Evolutionary conservation across 768 basidiomycete species (phyloP).

Genomic region (Lyophyllum atratum): DNA sequence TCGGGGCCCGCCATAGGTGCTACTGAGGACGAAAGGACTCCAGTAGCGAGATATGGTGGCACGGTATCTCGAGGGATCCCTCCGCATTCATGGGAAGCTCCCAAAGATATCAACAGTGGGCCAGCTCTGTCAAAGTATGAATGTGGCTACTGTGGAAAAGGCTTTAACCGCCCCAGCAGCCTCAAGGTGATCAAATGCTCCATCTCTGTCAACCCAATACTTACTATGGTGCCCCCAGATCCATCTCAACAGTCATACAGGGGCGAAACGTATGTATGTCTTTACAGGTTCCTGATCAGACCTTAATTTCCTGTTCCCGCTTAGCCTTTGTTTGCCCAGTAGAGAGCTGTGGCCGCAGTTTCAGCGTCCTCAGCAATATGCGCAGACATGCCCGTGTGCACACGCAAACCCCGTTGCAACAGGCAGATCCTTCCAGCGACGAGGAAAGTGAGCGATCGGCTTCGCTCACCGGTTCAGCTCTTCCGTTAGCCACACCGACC

Average conservation of each 20-base stretch:
- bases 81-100: neutral
- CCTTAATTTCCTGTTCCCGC: slow-evolving; percentile 13
- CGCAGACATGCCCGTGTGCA: slow-evolving; percentile 82
- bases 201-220: slow-evolving; percentile 12
- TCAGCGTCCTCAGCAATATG: slow-evolving; percentile 90
- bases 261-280: slow-evolving; percentile 72
- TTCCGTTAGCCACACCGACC: neutral
- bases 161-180: slow-evolving; percentile 82
- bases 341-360: slow-evolving; percentile 75
- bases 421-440: slow-evolving; percentile 43
- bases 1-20: neutral
- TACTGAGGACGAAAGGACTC: slow-evolving; percentile 18
- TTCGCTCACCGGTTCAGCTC: slow-evolving; percentile 23
- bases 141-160: slow-evolving; percentile 77
- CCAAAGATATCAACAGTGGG: slow-evolving; percentile 14
- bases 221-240: slow-evolving; percentile 49
- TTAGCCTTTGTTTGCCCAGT: slow-evolving; percentile 77
- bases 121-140: slow-evolving; percentile 62
- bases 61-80: neutral
- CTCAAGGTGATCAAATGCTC: slow-evolving; percentile 55
- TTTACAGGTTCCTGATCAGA: slow-evolving; percentile 8
- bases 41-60: slow-evolving; percentile 9
- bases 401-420: slow-evolving; percentile 28
- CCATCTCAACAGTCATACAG: slow-evolving; percentile 83
- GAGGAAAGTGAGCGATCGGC: slow-evolving; percentile 41